Percentiles rank a stretch among this genome's conserved stretches.
Conservation (phyloP, 2,329 filamentous ascomycete genomes). For the Fusarium buxicola region DNA sequence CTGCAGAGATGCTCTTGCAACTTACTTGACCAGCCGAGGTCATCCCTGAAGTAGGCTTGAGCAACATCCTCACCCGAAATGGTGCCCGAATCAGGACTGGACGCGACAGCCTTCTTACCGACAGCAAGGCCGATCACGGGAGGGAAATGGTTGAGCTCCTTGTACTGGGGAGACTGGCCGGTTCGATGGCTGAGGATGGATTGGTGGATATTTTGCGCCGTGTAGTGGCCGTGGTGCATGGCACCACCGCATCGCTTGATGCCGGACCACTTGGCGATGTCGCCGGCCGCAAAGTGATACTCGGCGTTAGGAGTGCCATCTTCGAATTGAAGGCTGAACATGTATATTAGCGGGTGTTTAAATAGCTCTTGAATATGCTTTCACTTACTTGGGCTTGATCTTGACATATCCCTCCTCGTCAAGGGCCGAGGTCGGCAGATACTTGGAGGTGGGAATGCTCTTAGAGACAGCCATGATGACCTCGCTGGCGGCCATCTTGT, state of each 20-base stretch:
- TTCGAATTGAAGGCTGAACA: conserved; percentile 64
- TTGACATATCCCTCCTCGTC: conserved; percentile 74
- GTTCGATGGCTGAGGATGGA: conserved; percentile 61
- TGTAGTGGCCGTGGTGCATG: conserved; percentile 77
- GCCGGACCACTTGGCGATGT: conserved; percentile 77
- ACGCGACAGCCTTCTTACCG: conserved; percentile 75
- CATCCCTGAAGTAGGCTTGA: conserved; percentile 73
- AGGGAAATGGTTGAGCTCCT: conserved; percentile 64
- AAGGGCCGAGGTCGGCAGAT: conserved; percentile 69
- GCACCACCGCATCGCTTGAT: conserved; percentile 84
- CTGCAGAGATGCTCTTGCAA: conserved; percentile 22
- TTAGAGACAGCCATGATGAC: conserved; percentile 78
- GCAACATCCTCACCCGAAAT: conserved; percentile 71
- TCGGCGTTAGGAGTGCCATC: conserved; percentile 65
- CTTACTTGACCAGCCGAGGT: conserved; percentile 74
- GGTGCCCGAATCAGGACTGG: conserved; percentile 67
- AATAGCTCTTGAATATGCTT: background rate
- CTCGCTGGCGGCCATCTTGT: conserved; percentile 69
- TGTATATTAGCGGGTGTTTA: background rate
- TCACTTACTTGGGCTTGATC: conserved; percentile 64
- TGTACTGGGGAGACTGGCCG: conserved; percentile 57
- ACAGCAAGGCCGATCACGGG: conserved; percentile 78
- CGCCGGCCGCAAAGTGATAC: conserved; percentile 76
- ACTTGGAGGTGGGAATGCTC: conserved; percentile 70
- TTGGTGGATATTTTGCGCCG: conserved; percentile 75